Base-by-base conservation (phyloP, 257 asterid genomes). In the Verbascum thapsus region DNA sequence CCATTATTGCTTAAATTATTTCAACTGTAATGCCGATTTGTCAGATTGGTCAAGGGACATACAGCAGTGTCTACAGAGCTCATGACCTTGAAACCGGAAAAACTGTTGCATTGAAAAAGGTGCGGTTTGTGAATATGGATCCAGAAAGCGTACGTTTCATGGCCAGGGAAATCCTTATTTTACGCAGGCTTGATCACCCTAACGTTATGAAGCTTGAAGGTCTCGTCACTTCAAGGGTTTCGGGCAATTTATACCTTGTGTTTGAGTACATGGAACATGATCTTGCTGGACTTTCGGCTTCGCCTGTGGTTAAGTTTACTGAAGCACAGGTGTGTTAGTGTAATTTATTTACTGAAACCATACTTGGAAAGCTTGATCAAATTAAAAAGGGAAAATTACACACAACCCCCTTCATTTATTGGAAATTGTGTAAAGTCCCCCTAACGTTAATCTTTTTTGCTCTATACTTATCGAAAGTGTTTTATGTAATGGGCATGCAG, bases 1-100 rank as follows among this genome's bases (percentile, higher is more conserved):
- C 42, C 6, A 45, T 68, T 22, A 22, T 20, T 32, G 15, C 32
- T 54, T 64, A 22, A 19, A 51, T 49, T 23, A 30, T 69, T 38
- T 50, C 47, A 52, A 42, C 58, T 73, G 68, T 43, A 58, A 57
- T 63, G 57, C 45, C 19, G 19, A 49, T 51, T 12, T 52, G 37
- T 63, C 88, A 90, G 97, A 90, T 90, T 54, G 97, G 97, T 68
- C 94, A 90, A 82, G 97, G 97, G 63, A 90, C 97, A 59, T 90
- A 90, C 70, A 90, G 97, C 80, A 87, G 95, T 58, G 97, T 90
- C 38, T 90, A 87, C 76, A 78, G 95, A 80, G 96, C 97, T 26
- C 87, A 86, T 66, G 97, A 90, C 73, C 87, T 90, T 64, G 97
- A 90, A 74, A 80, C 88, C 13, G 87, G 85, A 60, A 85, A 85